Evolutionary conservation across 345 rosid species (phyloP), one percentile per base, ranked within the genome.

Genomic region (Ricinus communis): DNA sequence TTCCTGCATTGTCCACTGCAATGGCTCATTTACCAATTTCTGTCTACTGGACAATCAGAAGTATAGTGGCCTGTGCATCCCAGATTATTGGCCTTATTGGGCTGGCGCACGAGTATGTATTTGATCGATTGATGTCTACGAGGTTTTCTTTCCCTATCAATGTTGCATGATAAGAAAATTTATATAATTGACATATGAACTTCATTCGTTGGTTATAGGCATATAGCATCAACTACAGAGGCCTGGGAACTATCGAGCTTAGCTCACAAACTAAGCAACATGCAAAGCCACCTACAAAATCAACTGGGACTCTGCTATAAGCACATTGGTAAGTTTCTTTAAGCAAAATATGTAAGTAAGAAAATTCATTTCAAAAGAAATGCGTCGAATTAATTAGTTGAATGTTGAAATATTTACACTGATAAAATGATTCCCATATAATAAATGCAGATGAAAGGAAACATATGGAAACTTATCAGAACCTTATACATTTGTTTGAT

Each of bases 1-100:
- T 66, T 63, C 66, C 88, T 0, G 86, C 81, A 11, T 49, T 87
- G 50, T 50, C 75, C 7, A 56, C 72, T 0, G 92, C 85, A 65
- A 62, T 62, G 53, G 24, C 83, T 18, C 88, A 83, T 33, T 33
- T 33, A 6, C 38, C 38, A 33, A 33, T 33, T 33, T 2, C 97
- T 12, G 95, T 93, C 54, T 89, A 91, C 72, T 91, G 95, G 98
- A 87, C 91, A 53, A 83, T 89, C 67, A 83, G 93, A 73, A 74
- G 92, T 65, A 84, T 86, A 13, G 74, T 89, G 74, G 89, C 87
- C 28, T 89, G 93, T 70, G 82, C 88, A 5, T 38, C 90, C 40
- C 91, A 87, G 81, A 86, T 93, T 79, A 78, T 78, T 18, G 79
- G 85, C 54, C 84, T 84, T 30, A 80, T 85, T 66, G 80, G 87